Conservation (phyloP, 2,329 filamentous ascomycete species). For the Trichoderma hamatum region DNA sequence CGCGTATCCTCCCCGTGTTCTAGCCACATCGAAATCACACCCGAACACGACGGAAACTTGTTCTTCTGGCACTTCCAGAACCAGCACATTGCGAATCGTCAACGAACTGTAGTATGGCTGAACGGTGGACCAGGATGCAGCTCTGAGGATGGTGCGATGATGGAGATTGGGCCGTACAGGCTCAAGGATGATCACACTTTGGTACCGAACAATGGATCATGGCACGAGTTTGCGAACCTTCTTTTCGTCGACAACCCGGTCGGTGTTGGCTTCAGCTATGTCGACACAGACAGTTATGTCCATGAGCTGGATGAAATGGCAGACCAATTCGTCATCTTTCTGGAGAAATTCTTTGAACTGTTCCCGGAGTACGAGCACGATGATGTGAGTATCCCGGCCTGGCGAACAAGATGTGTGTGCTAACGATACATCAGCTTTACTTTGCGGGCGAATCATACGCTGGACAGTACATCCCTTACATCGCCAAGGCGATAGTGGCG, state of each 20-base stretch:
- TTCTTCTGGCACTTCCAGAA: constrained; percentile 99
- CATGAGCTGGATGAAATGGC: constrained; percentile 89
- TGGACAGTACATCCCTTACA: constrained; percentile 95
- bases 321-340: constrained; percentile 79
- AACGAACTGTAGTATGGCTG: constrained; percentile 92
- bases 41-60: constrained; percentile 84
- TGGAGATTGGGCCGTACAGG: constrained; percentile 94
- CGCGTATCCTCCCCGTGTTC: constrained; percentile 21
- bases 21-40: constrained; percentile 89
- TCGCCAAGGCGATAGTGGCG: constrained; percentile 85
- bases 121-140: constrained; percentile 97
- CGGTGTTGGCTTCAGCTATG: constrained; percentile 94
- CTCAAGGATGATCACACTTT: constrained; percentile 74
- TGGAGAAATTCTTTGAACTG: constrained; percentile 87
- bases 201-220: constrained; percentile 86
- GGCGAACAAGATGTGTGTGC: not conserved
- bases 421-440: constrained; percentile 67
- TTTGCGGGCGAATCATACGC: constrained; percentile 96
- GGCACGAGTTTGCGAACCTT: constrained; percentile 97
- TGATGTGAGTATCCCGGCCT: constrained; percentile 66
- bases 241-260: constrained; percentile 98
- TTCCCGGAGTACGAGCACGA: constrained; percentile 92
- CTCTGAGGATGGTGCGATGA: constrained; percentile 93
- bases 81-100: constrained; percentile 87
- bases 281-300: constrained; percentile 84